Evolutionary conservation across 192 early-diverging fungal genomes (phyloP), one percentile per base, ranked within the genome.

Genomic region (Diversispora epigaea): DNA sequence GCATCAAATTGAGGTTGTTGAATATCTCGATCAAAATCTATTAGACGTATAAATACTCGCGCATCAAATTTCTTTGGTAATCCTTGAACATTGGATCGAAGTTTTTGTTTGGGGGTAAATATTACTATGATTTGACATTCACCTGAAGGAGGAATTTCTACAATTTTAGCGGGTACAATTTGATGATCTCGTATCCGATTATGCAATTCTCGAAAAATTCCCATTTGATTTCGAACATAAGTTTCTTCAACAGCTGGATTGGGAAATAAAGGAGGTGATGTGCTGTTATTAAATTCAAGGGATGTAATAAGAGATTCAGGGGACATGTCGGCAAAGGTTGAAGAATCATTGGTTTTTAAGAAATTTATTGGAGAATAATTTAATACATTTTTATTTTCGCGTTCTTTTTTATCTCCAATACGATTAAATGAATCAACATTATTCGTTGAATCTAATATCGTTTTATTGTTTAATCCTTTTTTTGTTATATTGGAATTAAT

Each of bases 21-120:
- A 71, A 98, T 91, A 56, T 91, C 86, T 19, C 88, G 83, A 61
- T 96, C 95, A 80, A 95, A 95, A n/a, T 96, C 91, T 4, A 95
- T 77, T 44, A 99, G 84, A 32, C 85, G 83, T 22, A 99, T 81
- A 76, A 94, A 95, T 17, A 99, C 84, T 19, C 91, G 89, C 44
- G 89, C 93, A 82, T 96, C 94, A 69, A 85, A 86, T 68, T 94
- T 95, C 76, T 89, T 86, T 6, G 93, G 88, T 54, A 89, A 87
- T 21, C 86, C 87, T 82, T 93, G 90, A 63, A 94, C 81, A 46
- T 83, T 83, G 17, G 87, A 84, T 40, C 85, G 85, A 61, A 83
- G 82, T 1, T 76, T 77, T 22, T 86, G 87, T 19, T 79, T 83
- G 0, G 91, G 87, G 0, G 89, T 93, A 40, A 91, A 89, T 7